phyloP scores from a whole-genome alignment of 169 alveolate genomes.

The Ophryocystis elektroscirrha region DNA sequence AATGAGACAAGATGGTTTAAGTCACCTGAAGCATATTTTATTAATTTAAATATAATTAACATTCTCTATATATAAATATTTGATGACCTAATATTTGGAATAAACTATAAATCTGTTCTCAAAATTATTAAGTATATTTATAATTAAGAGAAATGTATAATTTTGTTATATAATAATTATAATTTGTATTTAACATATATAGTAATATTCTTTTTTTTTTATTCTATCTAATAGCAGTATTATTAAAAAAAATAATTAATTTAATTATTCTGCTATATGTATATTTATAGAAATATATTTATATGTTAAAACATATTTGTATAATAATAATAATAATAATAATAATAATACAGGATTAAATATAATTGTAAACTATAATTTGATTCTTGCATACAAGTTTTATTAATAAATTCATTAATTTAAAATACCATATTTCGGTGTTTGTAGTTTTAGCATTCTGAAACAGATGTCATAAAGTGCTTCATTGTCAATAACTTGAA shows the following conservation, averaged over 20 bases:
- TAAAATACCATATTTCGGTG: conserved; percentile 74
- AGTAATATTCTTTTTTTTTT: too few relatives aligned
- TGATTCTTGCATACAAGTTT: neutral
- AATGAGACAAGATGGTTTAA: conserved; percentile 84
- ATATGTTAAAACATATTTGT: neutral
- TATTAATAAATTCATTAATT: neutral
- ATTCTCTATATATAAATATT: too few relatives aligned
- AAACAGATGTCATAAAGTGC: conserved; percentile 95
- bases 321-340: neutral
- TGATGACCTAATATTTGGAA: too few relatives aligned
- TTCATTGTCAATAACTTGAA: conserved; percentile 87
- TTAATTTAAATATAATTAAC: too few relatives aligned
- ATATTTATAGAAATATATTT: neutral
- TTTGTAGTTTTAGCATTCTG: conserved; percentile 86
- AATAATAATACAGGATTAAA: neutral
- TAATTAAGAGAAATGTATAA: too few relatives aligned
- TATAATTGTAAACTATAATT: neutral
- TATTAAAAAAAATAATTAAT: neutral
- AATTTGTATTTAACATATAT: too few relatives aligned
- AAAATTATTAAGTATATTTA: too few relatives aligned
- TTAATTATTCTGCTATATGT: neutral
- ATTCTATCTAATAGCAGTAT: too few relatives aligned
- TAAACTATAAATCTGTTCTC: too few relatives aligned
- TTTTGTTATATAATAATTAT: too few relatives aligned
- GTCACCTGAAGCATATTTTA: conserved; percentile 32